Evolutionary conservation across 106 monocot species (phyloP).

Genomic region (Allium sativum): DNA sequence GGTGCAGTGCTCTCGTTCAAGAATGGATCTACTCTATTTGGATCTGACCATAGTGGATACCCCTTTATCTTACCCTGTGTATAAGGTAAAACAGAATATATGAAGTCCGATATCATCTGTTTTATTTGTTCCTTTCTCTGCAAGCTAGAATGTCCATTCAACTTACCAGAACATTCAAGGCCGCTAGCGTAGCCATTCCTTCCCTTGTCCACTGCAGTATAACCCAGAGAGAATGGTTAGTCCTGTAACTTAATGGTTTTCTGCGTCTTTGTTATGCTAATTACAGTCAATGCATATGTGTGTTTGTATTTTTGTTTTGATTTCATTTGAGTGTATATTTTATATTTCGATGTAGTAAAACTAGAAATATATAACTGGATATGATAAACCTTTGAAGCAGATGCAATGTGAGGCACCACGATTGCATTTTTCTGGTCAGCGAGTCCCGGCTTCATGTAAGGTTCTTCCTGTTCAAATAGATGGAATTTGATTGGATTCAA

Average conservation of each 20-base stretch:
- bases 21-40: conserved; percentile 69
- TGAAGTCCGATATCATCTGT: no score
- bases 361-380: no score
- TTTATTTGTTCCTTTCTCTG: no score
- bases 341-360: no score
- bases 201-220: conserved; percentile 84
- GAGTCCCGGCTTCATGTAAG: conserved; percentile 97
- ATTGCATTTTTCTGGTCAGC: conserved; percentile 90
- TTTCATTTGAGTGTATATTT: no score
- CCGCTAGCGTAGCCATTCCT: conserved; percentile 98
- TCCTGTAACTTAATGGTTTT: no score
- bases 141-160: no score
- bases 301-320: no score
- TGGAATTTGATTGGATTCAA: no score
- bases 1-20: conserved; percentile 58
- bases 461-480: conserved; percentile 64
- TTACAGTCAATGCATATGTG: no score
- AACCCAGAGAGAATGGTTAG: no score
- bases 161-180: conserved; percentile 88
- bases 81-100: background rate
- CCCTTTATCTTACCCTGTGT: conserved; percentile 96
- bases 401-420: conserved; percentile 95
- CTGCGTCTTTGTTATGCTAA: no score
- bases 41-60: conserved; percentile 75
- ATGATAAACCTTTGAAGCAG: conserved; percentile 84